phyloP scores from a whole-genome alignment of 192 early-diverging fungal genomes.

The Entophlyctis helioformis region DNA sequence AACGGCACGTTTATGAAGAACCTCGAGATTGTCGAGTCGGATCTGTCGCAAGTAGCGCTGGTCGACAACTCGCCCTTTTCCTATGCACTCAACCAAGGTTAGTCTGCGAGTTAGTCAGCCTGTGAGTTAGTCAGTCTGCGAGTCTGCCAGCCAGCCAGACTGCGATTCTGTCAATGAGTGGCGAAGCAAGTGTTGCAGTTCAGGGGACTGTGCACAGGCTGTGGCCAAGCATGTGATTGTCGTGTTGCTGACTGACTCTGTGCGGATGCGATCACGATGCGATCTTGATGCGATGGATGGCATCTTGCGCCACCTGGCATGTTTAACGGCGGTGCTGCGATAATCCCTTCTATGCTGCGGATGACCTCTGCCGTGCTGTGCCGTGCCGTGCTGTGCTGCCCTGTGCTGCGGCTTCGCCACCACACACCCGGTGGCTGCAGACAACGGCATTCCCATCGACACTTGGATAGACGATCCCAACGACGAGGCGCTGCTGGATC shows the following conservation, averaged over 20 bases:
- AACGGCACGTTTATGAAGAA: slow-evolving; percentile 71
- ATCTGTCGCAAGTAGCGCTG: slow-evolving; percentile 68
- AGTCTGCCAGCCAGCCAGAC: neutral
- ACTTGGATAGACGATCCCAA: slow-evolving; percentile 69
- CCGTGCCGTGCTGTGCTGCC: neutral
- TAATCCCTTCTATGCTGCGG: neutral
- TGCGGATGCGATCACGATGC: too few species aligned
- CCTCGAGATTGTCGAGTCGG: slow-evolving; percentile 57
- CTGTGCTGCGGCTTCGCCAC: neutral
- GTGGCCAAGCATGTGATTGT: neutral
- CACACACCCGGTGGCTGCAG: slow-evolving; percentile 22
- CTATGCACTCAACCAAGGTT: slow-evolving; percentile 64
- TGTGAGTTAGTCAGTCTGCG: neutral
- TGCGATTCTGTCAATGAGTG: too few species aligned
- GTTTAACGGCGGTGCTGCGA: too few species aligned
- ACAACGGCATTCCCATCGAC: slow-evolving; percentile 82
- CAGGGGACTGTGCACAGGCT: too few species aligned
- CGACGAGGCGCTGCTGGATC: slow-evolving; percentile 73
- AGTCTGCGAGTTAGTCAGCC: neutral
- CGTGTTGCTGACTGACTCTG: too few species aligned
- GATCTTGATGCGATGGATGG: too few species aligned
- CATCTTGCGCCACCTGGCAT: too few species aligned
- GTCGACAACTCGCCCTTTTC: slow-evolving; percentile 73
- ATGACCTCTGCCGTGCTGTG: neutral
- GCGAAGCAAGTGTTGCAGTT: too few species aligned